Base-by-base conservation (phyloP, 495 filamentous ascomycete species). In the Hypoxylon fuscum region DNA sequence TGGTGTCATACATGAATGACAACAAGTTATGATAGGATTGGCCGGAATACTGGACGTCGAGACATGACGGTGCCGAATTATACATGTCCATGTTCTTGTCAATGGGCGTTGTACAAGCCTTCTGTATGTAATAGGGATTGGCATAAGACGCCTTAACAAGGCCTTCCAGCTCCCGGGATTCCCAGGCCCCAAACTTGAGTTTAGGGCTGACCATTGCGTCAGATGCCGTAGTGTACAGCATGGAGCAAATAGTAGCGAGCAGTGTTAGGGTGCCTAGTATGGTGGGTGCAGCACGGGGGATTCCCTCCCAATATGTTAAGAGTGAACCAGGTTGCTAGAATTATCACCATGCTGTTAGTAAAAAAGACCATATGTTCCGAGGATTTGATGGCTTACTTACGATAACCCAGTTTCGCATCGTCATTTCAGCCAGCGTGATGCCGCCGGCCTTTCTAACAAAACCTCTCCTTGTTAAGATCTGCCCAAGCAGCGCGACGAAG, bases 201-300 rank as follows among this genome's bases (percentile, higher is more conserved):
- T 86, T 84, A 8, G 90, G 90, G 17, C 87, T 79, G 0, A 92
- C 88, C 47, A 92, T 67, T 2, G 88, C 85, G 62, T 90, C 85
- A 0, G 87, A 87, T 0, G 90, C 89, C 6, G 89, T 89, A 1
- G 88, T 90, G 65, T 92, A 93, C 6, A 92, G 72, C 75, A 87
- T 85, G 7, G 86, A 83, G 2, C 83, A 77, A 20, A 92, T 38
- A 0, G 89, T 82, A 2, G 83, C 85, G 23, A 81, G 70, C 51
- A 92, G 65, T 0, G 85, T 77, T 2, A 90, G 68, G 0, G 71
- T 43, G 0, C 89, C 89, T 12, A 92, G 72, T 1, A 86, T 59
- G 2, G 86, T 85, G 8, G 83, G 49, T 0, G 75, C 87, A 1
- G 87, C 87, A 60, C 87, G 85, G 17, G 80, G 79, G 14, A 91